Evolutionary conservation across 148 eudicot species (phyloP), one percentile per base, ranked within the genome.

Genomic region (Nepenthes mirabilis): DNA sequence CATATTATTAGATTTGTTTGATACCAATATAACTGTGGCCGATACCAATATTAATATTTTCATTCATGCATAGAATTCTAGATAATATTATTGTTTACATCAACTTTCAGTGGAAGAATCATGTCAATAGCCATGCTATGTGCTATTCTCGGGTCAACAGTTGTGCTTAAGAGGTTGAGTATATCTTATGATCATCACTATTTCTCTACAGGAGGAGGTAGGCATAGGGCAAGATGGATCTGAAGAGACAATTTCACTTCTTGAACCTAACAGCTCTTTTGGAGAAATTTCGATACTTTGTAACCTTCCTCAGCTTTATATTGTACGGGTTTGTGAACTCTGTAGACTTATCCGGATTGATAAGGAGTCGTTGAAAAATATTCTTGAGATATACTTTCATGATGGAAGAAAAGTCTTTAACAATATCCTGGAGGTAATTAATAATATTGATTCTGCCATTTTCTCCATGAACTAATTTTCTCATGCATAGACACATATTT

Each of bases 341-440:
- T 86, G 97, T 68, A 77, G 90, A 58, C 86, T 93, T 72, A 72
- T 93, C 59, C 87, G 97, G 23, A 72, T 93, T 55, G 99, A 93
- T 79, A 93, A 84, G 64, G 89, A 93, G 70, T 74, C 96, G 32
- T 79, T 93, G 40, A 69, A 85, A 60, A 80, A 84, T 73, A 82
- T 93, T 36, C 76, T 93, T 53, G 95, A 93, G 56, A 84, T 88
- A 60, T 93, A 68, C 74, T 88, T 93, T 71, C 81, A 80, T 69
- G 96, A 88, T 61, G 96, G 96, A 32, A 72, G 85, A 56, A 86
- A 61, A 67, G 79, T 93, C 49, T 69, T 84, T 40, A 77, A 81
- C 74, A 89, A 93, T 67, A 72, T 89, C 60, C 77, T 89, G 49
- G 86, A 89, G 97, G 99, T 93, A 80, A 58, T 49, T 49, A 11